Evolutionary conservation across 2,329 filamentous ascomycete genomes (phyloP), one percentile per base, ranked within the genome.

Genomic region (Colletotrichum eremochloae): DNA sequence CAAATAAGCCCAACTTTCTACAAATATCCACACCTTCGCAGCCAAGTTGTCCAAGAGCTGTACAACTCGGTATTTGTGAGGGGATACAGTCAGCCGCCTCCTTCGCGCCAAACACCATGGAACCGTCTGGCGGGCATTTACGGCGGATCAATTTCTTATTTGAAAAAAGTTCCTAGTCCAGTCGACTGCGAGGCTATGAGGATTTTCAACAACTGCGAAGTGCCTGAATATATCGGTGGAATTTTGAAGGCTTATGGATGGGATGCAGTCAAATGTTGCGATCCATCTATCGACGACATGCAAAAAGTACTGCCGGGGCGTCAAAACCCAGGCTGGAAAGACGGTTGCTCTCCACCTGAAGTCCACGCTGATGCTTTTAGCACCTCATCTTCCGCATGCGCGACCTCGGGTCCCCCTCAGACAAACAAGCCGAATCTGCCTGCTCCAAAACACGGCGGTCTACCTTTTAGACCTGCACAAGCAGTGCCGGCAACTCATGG

Each of bases 171-270:
- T 5, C 14, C 29, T 4, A 31, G 24, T 46, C 33, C n/a, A 0
- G 64, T 57, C 9, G 63, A 71, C 42, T 71, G 68, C n/a, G 68
- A 71, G 50, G 33, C 68, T 1, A 12, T 36, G 4, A 42, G 63
- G 20, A 36, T 71, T 1, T 6, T 42, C 24, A 68, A 71, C 24
- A 20, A 36, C 1, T 42, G 50, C 20, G 2, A 11, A 1, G 6
- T 57, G 15, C 68, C 56, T n/a, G 6, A 20, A 1, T 50, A 20
- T 1, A 24, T 71, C 5, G 42, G 2, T 1, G 12, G 15, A 4
- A 8, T 18, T 1, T 15, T 67, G 18, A 31, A 15, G 18, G 2
- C 40, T 2, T 18, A 42, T 7, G 56, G 56, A n/a, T 71, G 63
- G 42, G 33, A 57, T 9, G 3, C 24, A 9, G 2, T 12, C 24